These are phyloP conservation scores for Cercospora sp. DNA, from an alignment of 2,329 filamentous ascomycete species.

Conservation along the genomic window DNA sequence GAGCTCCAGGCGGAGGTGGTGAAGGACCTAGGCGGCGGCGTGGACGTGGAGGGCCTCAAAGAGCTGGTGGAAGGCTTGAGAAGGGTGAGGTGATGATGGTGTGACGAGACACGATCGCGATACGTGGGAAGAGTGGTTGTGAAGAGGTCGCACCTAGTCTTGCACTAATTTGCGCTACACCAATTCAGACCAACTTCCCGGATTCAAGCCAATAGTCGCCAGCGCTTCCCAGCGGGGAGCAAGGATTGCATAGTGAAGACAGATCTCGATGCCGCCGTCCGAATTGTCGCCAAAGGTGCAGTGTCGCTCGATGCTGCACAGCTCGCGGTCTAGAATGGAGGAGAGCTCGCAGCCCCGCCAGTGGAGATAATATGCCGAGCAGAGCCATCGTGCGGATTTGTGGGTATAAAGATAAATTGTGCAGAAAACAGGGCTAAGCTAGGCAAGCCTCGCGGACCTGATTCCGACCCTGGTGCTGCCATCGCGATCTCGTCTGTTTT, in stretches of 20 bases:
- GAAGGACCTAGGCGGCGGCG: constrained; percentile 47
- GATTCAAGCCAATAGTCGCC: neutral
- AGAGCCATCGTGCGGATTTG: neutral
- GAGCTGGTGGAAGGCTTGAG: constrained; percentile 61
- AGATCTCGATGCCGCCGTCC: neutral
- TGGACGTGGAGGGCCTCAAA: constrained; percentile 57
- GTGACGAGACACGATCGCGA: neutral
- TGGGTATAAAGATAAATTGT: neutral
- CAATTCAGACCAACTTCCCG: neutral
- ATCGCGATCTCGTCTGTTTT: no score
- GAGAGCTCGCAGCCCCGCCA: neutral
- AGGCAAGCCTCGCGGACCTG: neutral
- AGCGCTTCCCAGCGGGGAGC: neutral
- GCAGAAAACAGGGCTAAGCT: neutral
- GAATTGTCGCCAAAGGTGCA: neutral
- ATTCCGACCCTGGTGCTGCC: no score
- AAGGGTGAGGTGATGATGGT: constrained; percentile 41
- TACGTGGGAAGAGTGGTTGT: neutral
- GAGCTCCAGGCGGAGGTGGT: constrained; percentile 57
- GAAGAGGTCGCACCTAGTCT: neutral
- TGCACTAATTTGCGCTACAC: neutral
- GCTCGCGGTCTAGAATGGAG: neutral
- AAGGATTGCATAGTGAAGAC: neutral
- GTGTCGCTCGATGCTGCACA: neutral
- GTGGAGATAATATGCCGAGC: neutral